These are phyloP conservation scores for Tolypocladium ovalisporum DNA, from an alignment of 2,329 filamentous ascomycete species.

Conservation along the genomic window DNA sequence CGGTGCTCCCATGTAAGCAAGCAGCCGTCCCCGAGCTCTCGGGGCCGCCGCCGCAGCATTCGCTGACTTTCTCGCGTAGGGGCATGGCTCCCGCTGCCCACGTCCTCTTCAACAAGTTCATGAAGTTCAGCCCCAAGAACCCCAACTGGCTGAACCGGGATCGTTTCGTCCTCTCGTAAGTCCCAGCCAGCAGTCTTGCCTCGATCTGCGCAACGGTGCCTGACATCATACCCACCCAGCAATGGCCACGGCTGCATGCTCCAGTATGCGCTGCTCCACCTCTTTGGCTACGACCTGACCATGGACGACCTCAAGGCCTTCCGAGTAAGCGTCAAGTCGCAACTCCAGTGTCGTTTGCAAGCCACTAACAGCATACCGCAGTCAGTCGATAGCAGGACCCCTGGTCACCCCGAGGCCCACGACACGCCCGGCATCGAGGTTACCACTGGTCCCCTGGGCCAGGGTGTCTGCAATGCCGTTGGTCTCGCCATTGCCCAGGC, in stretches of 20 bases:
- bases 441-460: slow-evolving; percentile 93
- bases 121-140: slow-evolving; percentile 99
- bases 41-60: background rate
- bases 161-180: slow-evolving; percentile 97
- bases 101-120: slow-evolving; percentile 97
- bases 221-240: slow-evolving; percentile 32
- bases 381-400: slow-evolving; percentile 62
- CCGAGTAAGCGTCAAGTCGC: slow-evolving; percentile 56
- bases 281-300: slow-evolving; percentile 80
- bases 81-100: slow-evolving; percentile 89
- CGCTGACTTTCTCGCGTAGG: slow-evolving; percentile 32
- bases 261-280: slow-evolving; percentile 94
- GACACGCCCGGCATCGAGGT: slow-evolving; percentile 97
- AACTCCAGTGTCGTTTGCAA: background rate
- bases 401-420: slow-evolving; percentile 91
- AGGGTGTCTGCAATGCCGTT: slow-evolving; percentile 95
- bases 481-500: slow-evolving; percentile 95
- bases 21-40: slow-evolving; percentile 1
- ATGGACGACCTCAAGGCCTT: slow-evolving; percentile 93
- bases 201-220: background rate
- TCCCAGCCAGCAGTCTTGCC: slow-evolving; percentile 15
- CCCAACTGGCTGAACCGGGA: slow-evolving; percentile 94
- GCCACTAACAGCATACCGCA: slow-evolving; percentile 14
- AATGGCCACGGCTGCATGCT: slow-evolving; percentile 99
- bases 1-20: slow-evolving; percentile 84